Percentiles rank a stretch among this genome's conserved stretches.
phyloP scores from a whole-genome alignment of 176 grass and related monocot species.

The Paspalum vaginatum region DNA sequence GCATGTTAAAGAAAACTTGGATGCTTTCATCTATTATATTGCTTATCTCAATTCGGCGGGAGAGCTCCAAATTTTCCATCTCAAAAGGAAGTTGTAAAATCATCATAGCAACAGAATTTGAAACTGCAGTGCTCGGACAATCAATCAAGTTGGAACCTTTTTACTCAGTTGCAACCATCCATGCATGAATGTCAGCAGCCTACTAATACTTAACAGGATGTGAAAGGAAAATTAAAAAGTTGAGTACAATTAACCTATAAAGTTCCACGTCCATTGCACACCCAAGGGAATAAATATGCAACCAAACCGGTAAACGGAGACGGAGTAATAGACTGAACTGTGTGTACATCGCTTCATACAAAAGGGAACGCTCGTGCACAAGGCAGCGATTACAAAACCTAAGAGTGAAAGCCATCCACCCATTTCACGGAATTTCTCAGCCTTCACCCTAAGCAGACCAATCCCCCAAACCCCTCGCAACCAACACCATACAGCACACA shows the following conservation, averaged over 20 bases:
- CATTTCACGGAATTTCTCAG: background rate
- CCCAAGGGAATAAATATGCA: background rate
- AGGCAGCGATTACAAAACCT: slow-evolving; percentile 10
- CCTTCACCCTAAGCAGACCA: background rate
- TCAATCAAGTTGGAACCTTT: background rate
- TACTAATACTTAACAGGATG: background rate
- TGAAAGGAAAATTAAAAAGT: background rate
- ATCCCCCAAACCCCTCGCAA: background rate
- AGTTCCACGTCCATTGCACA: background rate
- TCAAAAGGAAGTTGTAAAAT: background rate
- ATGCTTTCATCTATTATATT: background rate
- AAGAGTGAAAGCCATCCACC: background rate
- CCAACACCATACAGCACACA: background rate
- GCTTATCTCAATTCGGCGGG: background rate
- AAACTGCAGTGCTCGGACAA: background rate
- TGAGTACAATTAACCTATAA: background rate
- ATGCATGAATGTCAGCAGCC: background rate
- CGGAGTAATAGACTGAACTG: background rate
- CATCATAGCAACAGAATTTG: background rate
- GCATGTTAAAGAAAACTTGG: background rate
- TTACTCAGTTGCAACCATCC: background rate
- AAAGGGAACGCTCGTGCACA: background rate
- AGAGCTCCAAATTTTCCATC: background rate
- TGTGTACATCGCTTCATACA: background rate
- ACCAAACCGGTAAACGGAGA: background rate